Evolutionary conservation across 306 rosid species (phyloP), one percentile per base, ranked within the genome.

Genomic region (Cucurbita argyrosperma): DNA sequence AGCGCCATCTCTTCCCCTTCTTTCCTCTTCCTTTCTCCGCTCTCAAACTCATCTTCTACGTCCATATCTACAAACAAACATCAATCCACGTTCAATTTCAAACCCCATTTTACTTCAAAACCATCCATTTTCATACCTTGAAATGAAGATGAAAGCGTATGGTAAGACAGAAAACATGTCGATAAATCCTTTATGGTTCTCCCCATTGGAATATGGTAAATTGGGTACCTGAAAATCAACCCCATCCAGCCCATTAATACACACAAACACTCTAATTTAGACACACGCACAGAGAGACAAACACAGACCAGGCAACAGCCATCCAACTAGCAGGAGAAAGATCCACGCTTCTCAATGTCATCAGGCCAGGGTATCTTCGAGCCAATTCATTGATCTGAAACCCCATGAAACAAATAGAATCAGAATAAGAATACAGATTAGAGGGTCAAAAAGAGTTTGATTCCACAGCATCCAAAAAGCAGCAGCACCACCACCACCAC

Each of bases 271-370:
- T 14, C 2, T 43, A 10, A 35, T 61, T 61, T 61, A 58, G 50
- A 54, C 18, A 70, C 69, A 77, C 61, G 46, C 15, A 70, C 69
- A 77, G 56, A 51, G 70, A 76, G 79, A 62, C 43, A 75, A 79
- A 45, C 12, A 45, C 14, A 79, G 82, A 94, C 99, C 99, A 94
- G 21, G 97, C 83, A 77, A 94, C 89, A 10, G 97, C 90, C 97
- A 94, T 89, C 99, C 99, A 94, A 82, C 95, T 94, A 74, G 98
- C 97, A 39, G 98, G 98, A 5, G 97, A 94, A 66, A 94, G 92
- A 85, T 94, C 99, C 35, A 94, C 99, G 19, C 99, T 94, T 77
- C 92, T 91, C 71, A 94, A 82, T 77, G 99, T 85, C 92, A 79
- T 84, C 88, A 94, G 85, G 39, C 92, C 97, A 5, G 97, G 95